Base-by-base conservation (phyloP, 176 grass and related monocot genomes). In the Typha latifolia region DNA sequence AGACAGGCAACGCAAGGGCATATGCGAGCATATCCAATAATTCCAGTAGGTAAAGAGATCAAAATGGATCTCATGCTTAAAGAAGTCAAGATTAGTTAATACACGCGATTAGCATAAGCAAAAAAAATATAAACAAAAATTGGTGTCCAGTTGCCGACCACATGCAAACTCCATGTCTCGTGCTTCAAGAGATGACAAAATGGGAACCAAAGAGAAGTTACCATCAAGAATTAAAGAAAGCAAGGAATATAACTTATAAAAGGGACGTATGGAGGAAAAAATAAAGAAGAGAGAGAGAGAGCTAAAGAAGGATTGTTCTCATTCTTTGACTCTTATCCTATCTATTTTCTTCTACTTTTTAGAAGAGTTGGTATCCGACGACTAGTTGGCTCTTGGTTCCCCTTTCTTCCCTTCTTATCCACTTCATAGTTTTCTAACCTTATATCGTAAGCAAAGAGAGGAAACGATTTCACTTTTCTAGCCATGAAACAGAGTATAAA, bases 241-340 rank as follows among this genome's bases (percentile, higher is more conserved):
- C 34, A 37, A 57, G 52, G 52, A 20, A 57, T 57, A 57, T n/a
- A 57, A 20, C 19, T 37, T 37, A 37, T 7, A 37, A 0, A 37
- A 37, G 34, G 34, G 34, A 37, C 34, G 3, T 37, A 6, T 4
- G 34, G 34, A 37, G 4, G 52, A 15, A 57, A 57, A 20, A 57
- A 57, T 57, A 57, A 57, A 57, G 52, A 57, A 57, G 52, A 57
- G 52, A 57, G 20, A 57, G 52, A 57, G 52, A 57, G 20, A 57
- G 52, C 52, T 57, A 57, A 20, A 20, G 19, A 20, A 20, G 9
- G 13, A 18, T 57, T 18, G 52, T 0, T 57, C 19, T 57, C 52
- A 5, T 57, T 57, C 52, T 21, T 57, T 57, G 34, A 37, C 7
- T 37, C 34, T 56, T 56, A 56, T 26, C 24, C 2, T 1, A 26